Evolutionary conservation across 1,284 basidiomycete species (phyloP), one percentile per base, ranked within the genome.

Genomic region (Irpex rosettiformis): DNA sequence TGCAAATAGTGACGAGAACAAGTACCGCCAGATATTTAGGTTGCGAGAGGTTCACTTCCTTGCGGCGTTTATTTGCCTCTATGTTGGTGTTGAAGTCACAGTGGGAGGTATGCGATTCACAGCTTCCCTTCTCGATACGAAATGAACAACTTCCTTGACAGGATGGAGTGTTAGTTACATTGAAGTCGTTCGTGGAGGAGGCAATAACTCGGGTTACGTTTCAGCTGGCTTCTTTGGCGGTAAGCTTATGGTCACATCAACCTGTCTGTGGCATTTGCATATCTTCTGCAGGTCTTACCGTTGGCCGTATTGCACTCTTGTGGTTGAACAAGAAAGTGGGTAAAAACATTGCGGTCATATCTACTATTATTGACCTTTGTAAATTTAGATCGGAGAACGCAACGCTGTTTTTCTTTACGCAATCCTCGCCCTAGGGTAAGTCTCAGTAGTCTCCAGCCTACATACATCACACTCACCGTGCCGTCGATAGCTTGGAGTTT

Each of bases 131-230:
- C n/a, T n/a, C n/a, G n/a, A n/a, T n/a, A n/a, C n/a, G n/a, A n/a
- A n/a, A n/a, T n/a, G n/a, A n/a, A n/a, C n/a, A n/a, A n/a, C n/a
- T 24, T 1, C 43, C n/a, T n/a, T 16, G 4, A 16, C n/a, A 69
- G 68, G 67, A 1, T 81, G 81, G 81, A 82, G 77, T 53, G 81
- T 83, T 18, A 81, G 79, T 0, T 82, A 77, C 58, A 69, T 82
- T 37, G 75, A 76, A 16, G 62, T 76, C 8, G 70, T 75, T 10
- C 75, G 80, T 5, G 71, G 70, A 0, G 81, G 81, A 40, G 81
- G 80, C 0, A 66, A 76, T 0, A 78, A 75, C 0, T 74, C 79
- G 37, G 80, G 80, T 7, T 82, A 81, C 64, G 77, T 81, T 62
- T 78, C 79, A 3, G 72, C 78, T 1, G 80, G 81, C 22, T 82